phyloP scores from a whole-genome alignment of 768 basidiomycete species.

The Mycena rebaudengoi region DNA sequence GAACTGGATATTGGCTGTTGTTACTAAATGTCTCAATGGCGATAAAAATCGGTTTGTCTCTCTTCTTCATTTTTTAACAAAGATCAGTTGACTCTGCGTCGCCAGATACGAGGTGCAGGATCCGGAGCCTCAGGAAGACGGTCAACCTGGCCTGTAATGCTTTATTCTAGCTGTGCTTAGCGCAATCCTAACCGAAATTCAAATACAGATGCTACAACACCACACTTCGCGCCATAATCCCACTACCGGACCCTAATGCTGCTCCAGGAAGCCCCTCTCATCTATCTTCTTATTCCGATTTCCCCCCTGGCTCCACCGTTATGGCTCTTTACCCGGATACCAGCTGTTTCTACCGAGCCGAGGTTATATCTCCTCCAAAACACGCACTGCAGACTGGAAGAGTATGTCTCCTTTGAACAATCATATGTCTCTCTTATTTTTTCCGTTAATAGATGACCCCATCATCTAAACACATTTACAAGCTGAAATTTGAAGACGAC shows the following conservation, averaged over 20 bases:
- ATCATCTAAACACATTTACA: constrained; percentile 67
- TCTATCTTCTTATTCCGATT: constrained; percentile 75
- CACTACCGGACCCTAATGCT: constrained; percentile 78
- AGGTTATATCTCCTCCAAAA: constrained; percentile 76
- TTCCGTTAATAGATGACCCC: constrained; percentile 34
- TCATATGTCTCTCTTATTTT: background rate
- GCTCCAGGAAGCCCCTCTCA: constrained; percentile 66
- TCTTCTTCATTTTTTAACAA: background rate
- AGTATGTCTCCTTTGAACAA: constrained; percentile 19
- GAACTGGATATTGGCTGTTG: constrained; percentile 84
- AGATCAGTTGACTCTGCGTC: background rate
- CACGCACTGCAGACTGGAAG: constrained; percentile 46
- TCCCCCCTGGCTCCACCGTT: constrained; percentile 74
- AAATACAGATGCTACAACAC: constrained; percentile 69
- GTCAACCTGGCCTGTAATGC: constrained; percentile 69
- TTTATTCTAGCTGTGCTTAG: constrained; percentile 6
- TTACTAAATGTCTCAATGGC: constrained; percentile 72
- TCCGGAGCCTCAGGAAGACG: constrained; percentile 83
- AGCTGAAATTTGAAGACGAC: constrained; percentile 89
- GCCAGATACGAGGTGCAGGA: constrained; percentile 87
- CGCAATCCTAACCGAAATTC: constrained; percentile 9
- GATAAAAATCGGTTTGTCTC: constrained; percentile 73
- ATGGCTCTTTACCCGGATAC: constrained; percentile 93
- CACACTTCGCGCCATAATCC: constrained; percentile 75
- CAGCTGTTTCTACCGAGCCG: constrained; percentile 89